phyloP scores from a whole-genome alignment of 176 grass and related monocot genomes.

The Rhipidocladum racemiflorum region DNA sequence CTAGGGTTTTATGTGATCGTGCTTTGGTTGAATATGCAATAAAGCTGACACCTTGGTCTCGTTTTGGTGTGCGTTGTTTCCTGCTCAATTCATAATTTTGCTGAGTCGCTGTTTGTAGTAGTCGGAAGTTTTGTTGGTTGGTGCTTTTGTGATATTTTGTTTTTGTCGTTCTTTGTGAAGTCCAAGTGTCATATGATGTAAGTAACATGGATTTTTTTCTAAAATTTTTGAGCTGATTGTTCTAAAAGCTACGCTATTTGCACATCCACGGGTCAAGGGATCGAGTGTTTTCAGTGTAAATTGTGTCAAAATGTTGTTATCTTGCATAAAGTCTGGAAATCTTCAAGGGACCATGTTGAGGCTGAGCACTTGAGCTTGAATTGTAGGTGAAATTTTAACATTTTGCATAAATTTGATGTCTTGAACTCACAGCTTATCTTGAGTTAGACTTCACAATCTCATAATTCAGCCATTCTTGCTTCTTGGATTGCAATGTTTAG shows the following conservation, averaged over 20 bases:
- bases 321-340: not conserved
- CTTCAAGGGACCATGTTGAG: not conserved
- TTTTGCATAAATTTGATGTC: not conserved
- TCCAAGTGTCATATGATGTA: not conserved
- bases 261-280: not conserved
- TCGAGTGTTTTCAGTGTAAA: not conserved
- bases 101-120: not conserved
- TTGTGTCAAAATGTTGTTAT: not conserved
- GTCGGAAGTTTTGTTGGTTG: not conserved
- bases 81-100: not conserved
- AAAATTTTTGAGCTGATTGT: slow-evolving; percentile 6
- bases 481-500: not conserved
- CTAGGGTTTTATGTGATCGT: not conserved
- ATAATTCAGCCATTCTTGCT: not conserved
- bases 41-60: slow-evolving; percentile 2
- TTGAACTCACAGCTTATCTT: not conserved
- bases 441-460: not conserved
- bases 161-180: not conserved
- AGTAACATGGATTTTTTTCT: not conserved
- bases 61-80: not conserved
- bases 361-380: not conserved
- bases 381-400: slow-evolving; percentile 1
- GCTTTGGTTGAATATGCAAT: not conserved
- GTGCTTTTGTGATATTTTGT: slow-evolving; percentile 14
- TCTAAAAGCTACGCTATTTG: not conserved